Percentiles rank a stretch among this genome's conserved stretches.
These are phyloP conservation scores for Coniella vitis DNA, from an alignment of 2,329 filamentous ascomycete species.

Conservation along the genomic window DNA sequence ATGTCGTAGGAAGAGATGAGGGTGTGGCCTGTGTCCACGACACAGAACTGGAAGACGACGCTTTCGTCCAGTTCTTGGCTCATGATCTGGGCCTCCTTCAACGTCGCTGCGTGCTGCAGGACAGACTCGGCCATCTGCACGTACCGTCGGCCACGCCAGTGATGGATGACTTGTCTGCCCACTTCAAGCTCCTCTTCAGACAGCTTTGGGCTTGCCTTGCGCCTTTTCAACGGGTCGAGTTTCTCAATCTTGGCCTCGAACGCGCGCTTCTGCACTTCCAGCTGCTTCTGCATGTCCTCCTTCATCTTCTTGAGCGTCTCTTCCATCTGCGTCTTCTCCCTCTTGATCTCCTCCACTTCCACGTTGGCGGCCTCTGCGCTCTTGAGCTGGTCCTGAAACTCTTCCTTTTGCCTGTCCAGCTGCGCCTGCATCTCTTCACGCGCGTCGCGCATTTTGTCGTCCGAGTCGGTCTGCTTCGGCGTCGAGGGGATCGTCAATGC, in stretches of 20 bases:
- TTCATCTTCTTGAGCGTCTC: conserved; percentile 71
- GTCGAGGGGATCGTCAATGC: conserved; percentile 91
- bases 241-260: conserved; percentile 81
- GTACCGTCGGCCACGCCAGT: conserved; percentile 80
- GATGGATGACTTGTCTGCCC: conserved; percentile 58
- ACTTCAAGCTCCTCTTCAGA: conserved; percentile 65
- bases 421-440: conserved; percentile 79
- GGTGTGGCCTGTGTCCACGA: conserved; percentile 81
- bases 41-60: conserved; percentile 89
- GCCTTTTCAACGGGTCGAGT: conserved; percentile 57
- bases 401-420: conserved; percentile 76
- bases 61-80: conserved; percentile 91
- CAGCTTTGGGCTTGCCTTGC: conserved; percentile 55
- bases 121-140: conserved; percentile 92
- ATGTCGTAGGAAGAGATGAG: conserved; percentile 94
- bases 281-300: conserved; percentile 79
- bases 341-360: conserved; percentile 76
- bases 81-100: conserved; percentile 98
- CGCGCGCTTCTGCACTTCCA: conserved; percentile 74
- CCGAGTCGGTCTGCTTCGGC: conserved; percentile 69
- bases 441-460: conserved; percentile 66
- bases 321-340: conserved; percentile 81
- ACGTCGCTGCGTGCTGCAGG: conserved; percentile 73
- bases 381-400: conserved; percentile 72
- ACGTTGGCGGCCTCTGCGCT: conserved; percentile 66